Evolutionary conservation across 2,329 filamentous ascomycete species (phyloP).

Genomic region (Podosphaera fusca): DNA sequence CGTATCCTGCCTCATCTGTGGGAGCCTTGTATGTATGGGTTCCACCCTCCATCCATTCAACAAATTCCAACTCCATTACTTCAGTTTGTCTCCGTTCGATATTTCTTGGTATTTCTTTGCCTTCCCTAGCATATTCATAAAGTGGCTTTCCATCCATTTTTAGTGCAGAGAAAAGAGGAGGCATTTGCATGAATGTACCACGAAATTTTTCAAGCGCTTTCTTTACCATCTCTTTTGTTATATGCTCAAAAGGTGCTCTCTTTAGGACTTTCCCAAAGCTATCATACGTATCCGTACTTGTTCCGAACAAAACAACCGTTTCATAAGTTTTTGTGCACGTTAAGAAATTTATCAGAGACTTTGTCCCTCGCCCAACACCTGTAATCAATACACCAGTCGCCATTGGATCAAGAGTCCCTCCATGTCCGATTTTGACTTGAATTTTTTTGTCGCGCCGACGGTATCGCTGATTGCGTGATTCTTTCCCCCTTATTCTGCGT

Average conservation of each 20-base stretch:
- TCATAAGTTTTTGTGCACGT: slow-evolving; percentile 88
- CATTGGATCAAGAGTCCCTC: slow-evolving; percentile 81
- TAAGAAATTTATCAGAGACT: slow-evolving; percentile 55
- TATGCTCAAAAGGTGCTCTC: slow-evolving; percentile 51
- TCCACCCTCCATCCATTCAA: slow-evolving; percentile 70
- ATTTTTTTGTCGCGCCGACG: slow-evolving; percentile 35
- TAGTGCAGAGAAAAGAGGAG: slow-evolving; percentile 78
- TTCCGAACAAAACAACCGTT: slow-evolving; percentile 69
- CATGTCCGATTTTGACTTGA: slow-evolving; percentile 85
- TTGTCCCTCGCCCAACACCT: slow-evolving; percentile 73
- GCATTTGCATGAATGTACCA: slow-evolving; percentile 71
- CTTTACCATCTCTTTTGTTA: slow-evolving; percentile 56
- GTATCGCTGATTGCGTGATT: slow-evolving; percentile 34
- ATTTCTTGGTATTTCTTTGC: slow-evolving; percentile 63
- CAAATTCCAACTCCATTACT: slow-evolving; percentile 51
- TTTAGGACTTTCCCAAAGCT: slow-evolving; percentile 61
- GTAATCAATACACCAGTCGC: slow-evolving; percentile 83
- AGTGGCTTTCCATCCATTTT: slow-evolving; percentile 84
- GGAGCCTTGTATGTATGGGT: slow-evolving; percentile 64
- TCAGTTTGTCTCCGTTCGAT: slow-evolving; percentile 63
- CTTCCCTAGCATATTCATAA: slow-evolving; percentile 88
- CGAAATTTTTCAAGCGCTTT: slow-evolving; percentile 51
- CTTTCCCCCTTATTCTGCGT: slow-evolving; percentile 27
- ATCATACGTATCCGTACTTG: slow-evolving; percentile 84
- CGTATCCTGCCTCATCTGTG: slow-evolving; percentile 47